Evolutionary conservation across 805 yeast species (phyloP).

Genomic region (Zygotorulaspora chibaensis): DNA sequence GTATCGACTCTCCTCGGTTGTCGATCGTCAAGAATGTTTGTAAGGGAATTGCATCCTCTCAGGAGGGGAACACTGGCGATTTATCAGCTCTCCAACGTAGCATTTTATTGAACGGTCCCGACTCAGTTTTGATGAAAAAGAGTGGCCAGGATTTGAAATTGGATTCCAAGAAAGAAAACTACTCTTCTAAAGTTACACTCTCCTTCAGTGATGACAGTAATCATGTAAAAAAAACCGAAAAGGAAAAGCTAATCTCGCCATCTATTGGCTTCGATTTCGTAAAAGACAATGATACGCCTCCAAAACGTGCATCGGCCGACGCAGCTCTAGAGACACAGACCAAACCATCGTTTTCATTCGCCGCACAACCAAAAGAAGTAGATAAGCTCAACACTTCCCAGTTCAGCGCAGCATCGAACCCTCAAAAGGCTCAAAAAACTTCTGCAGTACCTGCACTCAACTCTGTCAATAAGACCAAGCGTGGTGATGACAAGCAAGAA

Average conservation of each 20-base stretch:
- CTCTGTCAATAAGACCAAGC: background rate
- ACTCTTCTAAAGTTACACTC: background rate
- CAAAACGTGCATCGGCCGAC: slow-evolving; percentile 7
- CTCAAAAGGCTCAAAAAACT: background rate
- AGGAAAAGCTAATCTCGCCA: slow-evolving; percentile 18
- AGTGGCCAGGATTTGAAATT: background rate
- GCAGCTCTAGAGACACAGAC: background rate
- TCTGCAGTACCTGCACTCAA: background rate
- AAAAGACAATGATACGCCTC: slow-evolving; percentile 22
- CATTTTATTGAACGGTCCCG: slow-evolving; percentile 15
- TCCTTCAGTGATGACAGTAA: background rate
- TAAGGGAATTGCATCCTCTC: background rate
- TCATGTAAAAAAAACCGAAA: background rate
- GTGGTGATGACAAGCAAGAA: background rate
- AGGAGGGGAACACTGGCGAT: slow-evolving; percentile 4
- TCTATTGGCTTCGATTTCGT: slow-evolving; percentile 34
- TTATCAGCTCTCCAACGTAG: slow-evolving; percentile 17
- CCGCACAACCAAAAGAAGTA: background rate
- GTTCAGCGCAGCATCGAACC: background rate
- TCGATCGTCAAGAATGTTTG: slow-evolving; percentile 2
- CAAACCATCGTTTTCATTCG: slow-evolving; percentile 6
- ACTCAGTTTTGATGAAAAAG: slow-evolving; percentile 1
- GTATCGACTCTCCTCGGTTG: slow-evolving; percentile 13
- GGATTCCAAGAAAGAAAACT: background rate
- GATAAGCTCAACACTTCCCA: background rate